Base-by-base conservation (phyloP, 768 basidiomycete species). In the Myochromella boudieri region DNA sequence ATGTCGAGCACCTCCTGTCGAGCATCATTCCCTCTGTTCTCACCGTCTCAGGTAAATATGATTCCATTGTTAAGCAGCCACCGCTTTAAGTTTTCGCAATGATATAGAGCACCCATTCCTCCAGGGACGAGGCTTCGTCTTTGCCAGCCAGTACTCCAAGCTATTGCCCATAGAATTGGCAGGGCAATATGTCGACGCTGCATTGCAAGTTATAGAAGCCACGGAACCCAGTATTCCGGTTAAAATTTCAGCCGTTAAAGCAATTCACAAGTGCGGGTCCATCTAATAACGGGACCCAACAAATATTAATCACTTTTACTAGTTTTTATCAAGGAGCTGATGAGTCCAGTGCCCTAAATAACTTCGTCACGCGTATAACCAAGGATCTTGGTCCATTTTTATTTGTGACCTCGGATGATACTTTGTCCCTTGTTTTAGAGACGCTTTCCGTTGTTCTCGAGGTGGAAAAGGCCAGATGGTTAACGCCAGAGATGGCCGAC, bases 81-180 rank as follows among this genome's bases (percentile, higher is more conserved):
- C 12, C n/a, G 31, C 25, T n/a, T n/a, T n/a, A 37, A 24, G 17
- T 24, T 39, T 20, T 31, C 18, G 9, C 49, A 39, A 4, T 28
- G 14, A 34, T 42, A 22, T 42, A 95, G 95, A 91, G 18, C 77
- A 76, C 46, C 93, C 93, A 0, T 99, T 97, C 79, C 66, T 99
- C 22, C 95, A 97, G 67, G 97, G 95, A 9, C 79, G 97, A 50
- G 90, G 84, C 0, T 97, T 97, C 50, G 91, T 98, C 36, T 95
- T 97, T 55, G 92, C 94, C 2, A 93, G 91, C 59, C 87, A 93
- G 59, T 97, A 83, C 60, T 78, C 89, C 1, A 80, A 82, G 54
- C 66, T 87, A 8, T 73, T 97, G 4, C 87, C 92, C 0, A 56
- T 76, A 10, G 74, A 82, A 46, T 74, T 94, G 38, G 84, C 90